Evolutionary conservation across 2,329 filamentous ascomycete genomes (phyloP).

Genomic region (Colletotrichum zoysiae): DNA sequence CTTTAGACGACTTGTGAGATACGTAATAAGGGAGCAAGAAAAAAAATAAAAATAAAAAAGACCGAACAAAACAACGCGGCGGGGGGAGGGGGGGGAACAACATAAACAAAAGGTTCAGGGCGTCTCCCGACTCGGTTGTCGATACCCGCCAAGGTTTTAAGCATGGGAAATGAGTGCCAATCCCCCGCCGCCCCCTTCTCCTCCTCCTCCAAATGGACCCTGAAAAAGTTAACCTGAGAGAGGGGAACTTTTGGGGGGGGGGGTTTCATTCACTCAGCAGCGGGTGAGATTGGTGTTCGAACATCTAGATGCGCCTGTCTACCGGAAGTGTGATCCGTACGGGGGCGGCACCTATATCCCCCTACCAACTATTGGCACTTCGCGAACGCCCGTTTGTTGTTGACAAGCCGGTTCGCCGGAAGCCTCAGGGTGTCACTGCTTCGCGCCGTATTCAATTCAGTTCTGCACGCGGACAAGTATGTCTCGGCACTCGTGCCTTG

Average conservation of each 20-base stretch:
- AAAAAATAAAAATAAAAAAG: background rate
- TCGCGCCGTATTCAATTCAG: background rate
- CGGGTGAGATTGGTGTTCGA: background rate
- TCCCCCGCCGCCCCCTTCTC: too few species aligned
- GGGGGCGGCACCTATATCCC: background rate
- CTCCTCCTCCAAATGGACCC: slow-evolving; percentile 8
- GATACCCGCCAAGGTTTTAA: background rate
- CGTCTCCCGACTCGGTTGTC: background rate
- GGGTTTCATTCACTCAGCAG: background rate
- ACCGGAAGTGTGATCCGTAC: too few species aligned
- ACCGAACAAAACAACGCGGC: too few species aligned
- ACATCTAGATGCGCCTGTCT: background rate
- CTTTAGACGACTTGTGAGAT: background rate
- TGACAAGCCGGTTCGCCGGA: background rate
- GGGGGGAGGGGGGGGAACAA: too few species aligned
- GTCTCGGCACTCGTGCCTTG: slow-evolving; percentile 15
- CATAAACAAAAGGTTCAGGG: too few species aligned
- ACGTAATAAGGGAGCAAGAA: background rate
- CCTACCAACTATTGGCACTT: background rate
- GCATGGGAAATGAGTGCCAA: slow-evolving; percentile 10
- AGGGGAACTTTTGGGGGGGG: too few species aligned
- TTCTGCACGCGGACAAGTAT: slow-evolving; percentile 4
- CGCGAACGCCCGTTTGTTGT: background rate
- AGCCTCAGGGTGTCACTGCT: background rate
- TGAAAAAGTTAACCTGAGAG: background rate